Evolutionary conservation across 2,329 filamentous ascomycete species (phyloP), one percentile per base, ranked within the genome.

Genomic region (Alternaria burnsii): DNA sequence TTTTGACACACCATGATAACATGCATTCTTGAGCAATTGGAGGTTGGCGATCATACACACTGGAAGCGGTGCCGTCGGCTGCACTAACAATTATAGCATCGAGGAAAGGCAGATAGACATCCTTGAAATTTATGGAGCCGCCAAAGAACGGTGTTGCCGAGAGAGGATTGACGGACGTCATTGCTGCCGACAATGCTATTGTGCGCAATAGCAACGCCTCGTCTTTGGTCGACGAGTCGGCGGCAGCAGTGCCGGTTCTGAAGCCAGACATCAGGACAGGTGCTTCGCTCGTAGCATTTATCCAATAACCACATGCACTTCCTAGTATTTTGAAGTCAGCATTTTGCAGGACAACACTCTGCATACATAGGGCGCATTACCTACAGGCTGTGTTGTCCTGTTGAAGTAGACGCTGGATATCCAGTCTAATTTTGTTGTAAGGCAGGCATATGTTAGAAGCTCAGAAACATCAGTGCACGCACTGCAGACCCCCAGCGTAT

Each of bases 1-100:
- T 63, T 48, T 75, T 65, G 8, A 74, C 65, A 36, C 71, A 75
- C 69, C 68, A 75, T 2, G 62, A 55, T 0, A 74, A 43, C 0
- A 71, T 32, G 32, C 72, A 74, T 43, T 75, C 71, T 0, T 68
- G 64, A 0, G 62, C 59, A 2, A 63, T 3, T 0, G 71, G 70
- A 0, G 40, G 50, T 28, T 58, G 51, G 2, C 59, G 55, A 0
- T 38, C 48, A 20, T 60, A 61, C 3, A 71, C 62, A n/a, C 51
- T 50, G 9, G 58, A 47, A 9, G 38, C 36, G n/a, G 36, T 38
- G 14, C 36, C 36, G 36, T 46, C 47, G 5, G 41, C 8, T 5
- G 55, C 44, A 38, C 52, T 53, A 5, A 56, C 44, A 8, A 69
- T 57, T 0, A 70, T 8, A 4, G 52, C 40, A 22, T 70, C 65